Evolutionary conservation across 345 rosid genomes (phyloP).

Genomic region (Salix exigua): DNA sequence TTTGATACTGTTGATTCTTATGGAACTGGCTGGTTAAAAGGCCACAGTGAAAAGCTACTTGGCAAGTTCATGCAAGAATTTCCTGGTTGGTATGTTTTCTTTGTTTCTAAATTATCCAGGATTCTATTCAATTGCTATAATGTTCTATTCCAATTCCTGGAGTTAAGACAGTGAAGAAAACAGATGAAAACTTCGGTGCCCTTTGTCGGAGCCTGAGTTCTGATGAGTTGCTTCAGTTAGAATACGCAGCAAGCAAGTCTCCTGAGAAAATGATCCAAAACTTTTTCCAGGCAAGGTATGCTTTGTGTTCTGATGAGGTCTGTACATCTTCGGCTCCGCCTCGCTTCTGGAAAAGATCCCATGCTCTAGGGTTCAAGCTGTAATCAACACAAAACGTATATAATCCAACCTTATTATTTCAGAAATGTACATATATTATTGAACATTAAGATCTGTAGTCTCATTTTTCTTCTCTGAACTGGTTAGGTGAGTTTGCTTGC

Average conservation of each 20-base stretch:
- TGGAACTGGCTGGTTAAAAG: constrained; percentile 80
- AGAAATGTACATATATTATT: no score
- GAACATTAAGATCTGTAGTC: no score
- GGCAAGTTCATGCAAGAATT: constrained; percentile 71
- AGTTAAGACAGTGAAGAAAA: constrained; percentile 66
- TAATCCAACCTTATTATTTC: no score
- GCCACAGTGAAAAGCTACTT: constrained; percentile 85
- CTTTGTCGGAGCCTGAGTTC: constrained; percentile 68
- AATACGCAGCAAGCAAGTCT: constrained; percentile 58
- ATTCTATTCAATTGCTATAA: no score
- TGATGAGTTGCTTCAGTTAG: constrained; percentile 68
- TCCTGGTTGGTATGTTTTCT: constrained; percentile 36
- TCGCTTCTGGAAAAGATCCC: no score
- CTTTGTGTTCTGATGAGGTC: background rate
- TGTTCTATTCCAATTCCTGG: constrained; percentile 85
- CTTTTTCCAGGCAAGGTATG: constrained; percentile 71
- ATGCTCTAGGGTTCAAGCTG: no score
- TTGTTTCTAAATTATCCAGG: background rate
- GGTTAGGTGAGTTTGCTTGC: no score
- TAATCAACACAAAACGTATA: background rate
- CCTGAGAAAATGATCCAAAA: constrained; percentile 80
- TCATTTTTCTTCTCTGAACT: no score
- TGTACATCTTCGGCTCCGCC: no score
- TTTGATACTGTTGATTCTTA: constrained; percentile 95
- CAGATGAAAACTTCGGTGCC: constrained; percentile 81